Base-by-base conservation (phyloP, 805 yeast genomes). In the Candida parachauliodes region DNA sequence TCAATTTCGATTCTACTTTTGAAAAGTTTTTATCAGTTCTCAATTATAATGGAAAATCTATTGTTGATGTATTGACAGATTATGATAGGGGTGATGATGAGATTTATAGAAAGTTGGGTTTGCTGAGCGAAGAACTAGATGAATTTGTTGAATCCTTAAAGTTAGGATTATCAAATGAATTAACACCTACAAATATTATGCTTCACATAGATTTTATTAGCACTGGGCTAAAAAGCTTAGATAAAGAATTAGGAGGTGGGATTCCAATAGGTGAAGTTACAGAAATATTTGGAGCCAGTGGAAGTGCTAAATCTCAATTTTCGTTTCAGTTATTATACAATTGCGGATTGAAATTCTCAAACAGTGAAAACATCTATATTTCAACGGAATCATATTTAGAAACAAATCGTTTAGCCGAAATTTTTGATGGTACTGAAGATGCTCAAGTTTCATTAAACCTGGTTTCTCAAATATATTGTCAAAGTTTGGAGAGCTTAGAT, bases 251-350 rank as follows among this genome's bases (percentile, higher is more conserved):
- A 21, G 55, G 53, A 14, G 54, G 52, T 12, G 66, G 67, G 3
- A 43, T 62, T 3, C 56, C 57, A 1, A 7, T 47, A 5, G 65
- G 65, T 3, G 56, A 56, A 28, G 42, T 63, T 7, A 80, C 88
- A 0, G 98, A 89, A 60, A 54, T 91, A 3, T 80, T 79, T 48
- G 98, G 98, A 0, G 83, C 82, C 18, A 79, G 94, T 35, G 85
- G 94, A 0, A 73, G 84, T 1, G 98, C 96, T 0, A 91, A 91
- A 51, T 81, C 96, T 0, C 94, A 89, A 47, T 60, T 89, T 3
- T 60, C 84, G 18, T 70, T 81, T 63, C 91, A 83, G 46, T 49
- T 88, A 36, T 68, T 83, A 2, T 61, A 79, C 3, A 62, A 79
- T 2, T 77, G 81, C 9, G 88, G 81, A 45, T 14, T 42, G 9